Conservation (phyloP, 768 basidiomycete genomes). For the Agaricus sinodeliciosus region DNA sequence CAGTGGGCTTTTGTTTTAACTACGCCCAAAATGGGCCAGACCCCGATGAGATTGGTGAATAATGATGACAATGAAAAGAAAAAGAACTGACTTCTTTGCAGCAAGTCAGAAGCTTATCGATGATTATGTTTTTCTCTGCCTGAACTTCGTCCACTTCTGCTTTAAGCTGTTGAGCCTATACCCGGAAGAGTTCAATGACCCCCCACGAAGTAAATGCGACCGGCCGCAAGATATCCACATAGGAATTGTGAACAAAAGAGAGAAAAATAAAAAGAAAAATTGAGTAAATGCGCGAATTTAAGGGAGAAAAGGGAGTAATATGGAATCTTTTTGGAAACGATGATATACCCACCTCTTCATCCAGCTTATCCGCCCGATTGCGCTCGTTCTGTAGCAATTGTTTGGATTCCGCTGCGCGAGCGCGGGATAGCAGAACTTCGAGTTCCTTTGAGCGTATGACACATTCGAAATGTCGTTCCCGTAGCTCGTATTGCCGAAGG, state of each 20-base stretch:
- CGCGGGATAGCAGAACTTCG: conserved; percentile 80
- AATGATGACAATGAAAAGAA: conserved; percentile 1
- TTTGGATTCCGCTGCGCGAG: conserved; percentile 83
- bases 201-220: too few species aligned
- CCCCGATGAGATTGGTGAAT: conserved; percentile 14
- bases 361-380: conserved; percentile 53
- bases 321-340: conserved; percentile 2
- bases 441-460: conserved; percentile 90
- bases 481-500: conserved; percentile 81
- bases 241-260: not conserved
- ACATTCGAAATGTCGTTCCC: conserved; percentile 89
- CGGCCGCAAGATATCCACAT: not conserved
- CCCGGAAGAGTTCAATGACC: not conserved
- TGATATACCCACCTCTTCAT: conserved; percentile 60
- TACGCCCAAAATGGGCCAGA: conserved; percentile 18
- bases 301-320: conserved; percentile 4
- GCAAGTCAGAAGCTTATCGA: conserved; percentile 79
- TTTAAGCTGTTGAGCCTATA: conserved; percentile 58
- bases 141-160: conserved; percentile 79
- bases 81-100: conserved; percentile 71
- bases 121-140: conserved; percentile 69
- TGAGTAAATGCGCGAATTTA: conserved; percentile 3
- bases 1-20: conserved; percentile 60
- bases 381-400: conserved; percentile 77
- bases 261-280: not conserved